Conservation (phyloP, 257 asterid species). For the Fraxinus pennsylvanica region DNA sequence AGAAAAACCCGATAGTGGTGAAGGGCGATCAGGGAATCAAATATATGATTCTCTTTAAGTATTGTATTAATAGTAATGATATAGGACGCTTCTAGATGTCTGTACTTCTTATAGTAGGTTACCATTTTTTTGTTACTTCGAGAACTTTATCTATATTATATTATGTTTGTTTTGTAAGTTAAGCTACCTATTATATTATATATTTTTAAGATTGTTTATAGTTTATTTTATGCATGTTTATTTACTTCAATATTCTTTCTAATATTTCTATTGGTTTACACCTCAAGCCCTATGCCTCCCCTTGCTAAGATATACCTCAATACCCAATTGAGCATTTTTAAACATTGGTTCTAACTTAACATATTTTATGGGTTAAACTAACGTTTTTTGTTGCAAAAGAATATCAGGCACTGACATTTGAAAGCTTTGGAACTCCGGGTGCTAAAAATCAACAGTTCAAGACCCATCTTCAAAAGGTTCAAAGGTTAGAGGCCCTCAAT, state of each 20-base stretch:
- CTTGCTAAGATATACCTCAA: background rate
- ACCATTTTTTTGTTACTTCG: background rate
- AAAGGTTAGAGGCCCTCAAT: too few species aligned
- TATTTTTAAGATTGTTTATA: background rate
- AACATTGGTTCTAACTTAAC: background rate
- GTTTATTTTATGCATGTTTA: background rate
- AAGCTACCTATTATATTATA: background rate
- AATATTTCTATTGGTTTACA: background rate
- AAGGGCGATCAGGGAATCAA: background rate
- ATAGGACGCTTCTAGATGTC: background rate
- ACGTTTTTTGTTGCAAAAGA: too few species aligned
- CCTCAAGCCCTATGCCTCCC: background rate
- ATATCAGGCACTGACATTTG: too few species aligned
- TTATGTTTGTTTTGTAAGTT: background rate
- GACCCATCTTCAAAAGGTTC: too few species aligned
- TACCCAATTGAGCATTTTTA: background rate
- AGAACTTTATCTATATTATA: background rate
- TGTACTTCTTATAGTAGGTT: background rate
- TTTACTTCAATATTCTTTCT: background rate
- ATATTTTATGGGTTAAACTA: background rate
- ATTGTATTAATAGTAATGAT: background rate
- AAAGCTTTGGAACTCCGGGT: too few species aligned
- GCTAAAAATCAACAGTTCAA: too few species aligned
- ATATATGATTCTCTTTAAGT: background rate
- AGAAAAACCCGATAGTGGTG: background rate